Evolutionary conservation across 225 moss, liverwort and hornwort species (phyloP).

Genomic region (Straminergon stramineum): DNA sequence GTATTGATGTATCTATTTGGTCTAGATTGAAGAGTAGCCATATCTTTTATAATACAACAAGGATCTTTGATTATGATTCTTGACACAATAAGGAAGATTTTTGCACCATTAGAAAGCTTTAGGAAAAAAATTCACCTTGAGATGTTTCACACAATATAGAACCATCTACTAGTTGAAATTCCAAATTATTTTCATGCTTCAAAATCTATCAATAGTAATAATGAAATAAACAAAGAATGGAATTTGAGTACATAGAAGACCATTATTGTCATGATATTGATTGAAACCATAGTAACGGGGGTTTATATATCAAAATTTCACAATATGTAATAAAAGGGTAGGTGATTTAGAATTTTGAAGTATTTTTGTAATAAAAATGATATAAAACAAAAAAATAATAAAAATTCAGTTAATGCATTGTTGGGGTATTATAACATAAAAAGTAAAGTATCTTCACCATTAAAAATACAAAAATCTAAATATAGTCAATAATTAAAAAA

Average conservation of each 20-base stretch:
- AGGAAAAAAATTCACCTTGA: too few relatives aligned
- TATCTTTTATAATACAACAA: too few relatives aligned
- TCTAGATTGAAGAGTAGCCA: neutral
- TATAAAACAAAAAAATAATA: too few relatives aligned
- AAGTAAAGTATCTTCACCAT: too few relatives aligned
- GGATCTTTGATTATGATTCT: too few relatives aligned
- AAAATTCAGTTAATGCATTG: rapidly evolving
- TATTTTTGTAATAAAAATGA: too few relatives aligned
- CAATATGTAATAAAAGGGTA: neutral
- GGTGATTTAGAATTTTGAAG: too few relatives aligned
- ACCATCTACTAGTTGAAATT: neutral
- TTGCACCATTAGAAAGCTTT: neutral
- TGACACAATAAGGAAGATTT: neutral
- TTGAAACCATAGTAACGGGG: neutral
- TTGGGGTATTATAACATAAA: too few relatives aligned
- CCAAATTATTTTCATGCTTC: neutral
- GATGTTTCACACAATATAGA: neutral
- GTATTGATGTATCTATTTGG: neutral
- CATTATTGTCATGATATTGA: neutral
- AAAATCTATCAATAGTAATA: neutral
- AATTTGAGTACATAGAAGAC: neutral
- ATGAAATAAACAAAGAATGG: neutral
- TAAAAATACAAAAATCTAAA: too few relatives aligned
- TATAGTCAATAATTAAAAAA: too few relatives aligned
- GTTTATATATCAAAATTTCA: too few relatives aligned